Evolutionary conservation across 805 yeast genomes (phyloP).

Genomic region (Yamadazyma akitaensis): DNA sequence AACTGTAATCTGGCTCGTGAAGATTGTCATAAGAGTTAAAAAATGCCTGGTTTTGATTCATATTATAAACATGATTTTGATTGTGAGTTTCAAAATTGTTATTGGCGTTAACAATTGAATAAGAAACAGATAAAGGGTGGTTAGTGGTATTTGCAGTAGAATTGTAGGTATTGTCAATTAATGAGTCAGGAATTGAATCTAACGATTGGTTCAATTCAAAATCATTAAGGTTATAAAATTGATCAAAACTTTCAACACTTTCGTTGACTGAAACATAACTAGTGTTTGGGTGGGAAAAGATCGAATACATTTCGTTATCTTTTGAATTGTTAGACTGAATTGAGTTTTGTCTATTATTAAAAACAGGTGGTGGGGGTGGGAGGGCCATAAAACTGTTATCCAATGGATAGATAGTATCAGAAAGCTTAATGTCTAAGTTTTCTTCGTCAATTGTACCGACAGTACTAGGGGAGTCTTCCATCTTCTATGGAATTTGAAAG

Average conservation of each 20-base stretch:
- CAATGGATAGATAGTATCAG: not conserved
- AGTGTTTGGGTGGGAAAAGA: conserved; percentile 14
- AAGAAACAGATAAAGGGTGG: not conserved
- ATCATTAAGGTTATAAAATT: conserved; percentile 22
- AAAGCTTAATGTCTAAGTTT: conserved; percentile 1
- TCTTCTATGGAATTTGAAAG: not conserved
- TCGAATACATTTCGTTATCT: conserved; percentile 13
- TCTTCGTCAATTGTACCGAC: conserved; percentile 15
- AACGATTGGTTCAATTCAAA: conserved; percentile 23
- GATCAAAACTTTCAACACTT: conserved; percentile 13
- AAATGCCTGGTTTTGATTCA: conserved; percentile 1
- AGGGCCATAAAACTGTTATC: not conserved
- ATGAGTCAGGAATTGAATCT: conserved; percentile 27
- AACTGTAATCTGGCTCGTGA: not conserved
- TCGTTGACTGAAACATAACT: conserved; percentile 12
- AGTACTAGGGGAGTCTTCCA: conserved; percentile 14
- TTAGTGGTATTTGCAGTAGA: not conserved
- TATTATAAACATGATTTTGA: conserved; percentile 7
- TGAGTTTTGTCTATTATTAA: conserved; percentile 13
- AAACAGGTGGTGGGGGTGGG: conserved; percentile 23
- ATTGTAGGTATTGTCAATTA: conserved; percentile 3
- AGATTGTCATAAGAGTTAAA: conserved; percentile 8
- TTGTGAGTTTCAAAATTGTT: conserved; percentile 12
- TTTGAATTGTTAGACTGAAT: conserved; percentile 13
- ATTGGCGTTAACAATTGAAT: conserved; percentile 1